Evolutionary conservation across 305 asterid species (phyloP).

Genomic region (Nicotiana rustica): DNA sequence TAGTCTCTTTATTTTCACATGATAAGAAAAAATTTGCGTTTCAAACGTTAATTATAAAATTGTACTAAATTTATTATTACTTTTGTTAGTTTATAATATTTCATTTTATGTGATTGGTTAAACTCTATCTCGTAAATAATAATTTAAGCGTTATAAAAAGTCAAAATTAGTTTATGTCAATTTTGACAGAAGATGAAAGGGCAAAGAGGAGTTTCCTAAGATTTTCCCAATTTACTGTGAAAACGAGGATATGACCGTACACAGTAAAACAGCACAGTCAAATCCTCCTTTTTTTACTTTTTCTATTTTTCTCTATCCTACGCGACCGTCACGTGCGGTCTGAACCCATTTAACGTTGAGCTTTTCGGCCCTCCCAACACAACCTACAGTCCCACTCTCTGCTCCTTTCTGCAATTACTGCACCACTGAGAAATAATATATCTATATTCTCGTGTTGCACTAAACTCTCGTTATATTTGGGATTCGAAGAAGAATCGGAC

Average conservation of each 20-base stretch:
- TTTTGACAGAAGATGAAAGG: neutral
- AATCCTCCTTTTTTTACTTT: neutral
- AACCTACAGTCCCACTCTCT: conserved; percentile 34
- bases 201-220: conserved; percentile 2
- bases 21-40: no score
- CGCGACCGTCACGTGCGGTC: conserved; percentile 40
- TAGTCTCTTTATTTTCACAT: no score
- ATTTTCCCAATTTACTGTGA: neutral
- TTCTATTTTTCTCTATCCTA: conserved; percentile 28
- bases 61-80: no score
- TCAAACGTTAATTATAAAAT: no score
- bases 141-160: neutral
- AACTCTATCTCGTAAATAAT: neutral
- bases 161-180: neutral
- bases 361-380: conserved; percentile 38
- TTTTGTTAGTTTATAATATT: no score
- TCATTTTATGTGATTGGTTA: no score
- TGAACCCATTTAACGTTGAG: conserved; percentile 34
- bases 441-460: no score
- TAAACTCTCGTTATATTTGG: no score
- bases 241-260: conserved; percentile 13
- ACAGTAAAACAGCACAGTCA: neutral
- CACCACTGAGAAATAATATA: neutral
- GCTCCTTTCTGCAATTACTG: conserved; percentile 37
- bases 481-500: no score